phyloP scores from a whole-genome alignment of 305 asterid species.

The Caryopteris hybrid region DNA sequence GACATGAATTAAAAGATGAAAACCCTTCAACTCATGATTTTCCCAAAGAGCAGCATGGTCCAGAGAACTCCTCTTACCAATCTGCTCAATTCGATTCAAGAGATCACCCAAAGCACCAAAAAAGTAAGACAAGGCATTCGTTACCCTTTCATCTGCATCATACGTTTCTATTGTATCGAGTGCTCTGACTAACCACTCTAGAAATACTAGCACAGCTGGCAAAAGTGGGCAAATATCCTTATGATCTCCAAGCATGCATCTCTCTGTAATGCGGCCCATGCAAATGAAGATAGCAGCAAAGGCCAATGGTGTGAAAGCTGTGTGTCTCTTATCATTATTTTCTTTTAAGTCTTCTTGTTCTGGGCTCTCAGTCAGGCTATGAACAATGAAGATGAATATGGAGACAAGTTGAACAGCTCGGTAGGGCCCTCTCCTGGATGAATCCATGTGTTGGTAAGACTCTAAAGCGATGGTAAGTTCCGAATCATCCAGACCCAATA shows the following conservation, averaged over 20 bases:
- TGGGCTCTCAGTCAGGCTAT: slow-evolving; percentile 33
- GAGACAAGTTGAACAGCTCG: slow-evolving; percentile 76
- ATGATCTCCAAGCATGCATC: slow-evolving; percentile 36
- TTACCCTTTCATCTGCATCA: slow-evolving; percentile 48
- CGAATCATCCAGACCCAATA: slow-evolving; percentile 41
- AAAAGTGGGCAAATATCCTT: slow-evolving; percentile 51
- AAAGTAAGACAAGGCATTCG: slow-evolving; percentile 54
- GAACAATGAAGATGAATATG: slow-evolving; percentile 57
- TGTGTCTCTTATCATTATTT: slow-evolving; percentile 25
- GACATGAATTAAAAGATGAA: slow-evolving; percentile 43
- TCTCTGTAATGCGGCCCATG: slow-evolving; percentile 60
- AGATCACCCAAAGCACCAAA: slow-evolving; percentile 47
- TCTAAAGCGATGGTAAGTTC: slow-evolving; percentile 43
- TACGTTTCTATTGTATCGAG: slow-evolving; percentile 36
- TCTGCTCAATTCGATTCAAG: slow-evolving; percentile 37
- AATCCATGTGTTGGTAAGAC: slow-evolving; percentile 50
- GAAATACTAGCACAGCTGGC: slow-evolving; percentile 61
- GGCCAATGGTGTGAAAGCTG: slow-evolving; percentile 39
- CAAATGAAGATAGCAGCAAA: slow-evolving; percentile 55
- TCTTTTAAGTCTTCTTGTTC: slow-evolving; percentile 34
- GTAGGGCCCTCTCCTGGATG: slow-evolving; percentile 60
- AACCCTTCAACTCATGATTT: slow-evolving; percentile 82
- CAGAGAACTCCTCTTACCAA: slow-evolving; percentile 12
- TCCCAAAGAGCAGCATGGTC: slow-evolving; percentile 73
- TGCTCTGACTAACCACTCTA: slow-evolving; percentile 67